Conservation (phyloP, 2,329 filamentous ascomycete genomes). For the Fusarium algeriense region DNA sequence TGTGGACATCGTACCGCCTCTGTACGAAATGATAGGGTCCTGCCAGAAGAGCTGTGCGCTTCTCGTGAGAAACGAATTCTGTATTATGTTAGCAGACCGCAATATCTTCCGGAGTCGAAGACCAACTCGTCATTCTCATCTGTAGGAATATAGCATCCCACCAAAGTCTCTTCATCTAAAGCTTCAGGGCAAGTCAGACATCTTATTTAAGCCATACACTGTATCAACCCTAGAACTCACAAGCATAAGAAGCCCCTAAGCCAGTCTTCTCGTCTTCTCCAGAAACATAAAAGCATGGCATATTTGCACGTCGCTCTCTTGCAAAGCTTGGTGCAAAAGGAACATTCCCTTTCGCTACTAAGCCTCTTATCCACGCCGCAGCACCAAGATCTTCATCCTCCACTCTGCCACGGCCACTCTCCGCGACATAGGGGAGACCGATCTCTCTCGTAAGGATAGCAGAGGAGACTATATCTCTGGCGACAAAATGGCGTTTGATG, state of each 20-base stretch:
- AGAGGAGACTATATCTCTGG: slow-evolving; percentile 51
- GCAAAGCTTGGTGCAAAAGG: slow-evolving; percentile 50
- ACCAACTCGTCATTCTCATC: slow-evolving; percentile 59
- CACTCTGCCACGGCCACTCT: slow-evolving; percentile 37
- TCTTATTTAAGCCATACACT: neutral
- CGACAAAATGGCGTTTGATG: slow-evolving; percentile 53
- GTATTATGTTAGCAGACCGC: neutral
- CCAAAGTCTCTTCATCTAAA: slow-evolving; percentile 51
- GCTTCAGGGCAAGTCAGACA: slow-evolving; percentile 44
- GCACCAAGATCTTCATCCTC: slow-evolving; percentile 47
- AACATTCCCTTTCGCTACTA: slow-evolving; percentile 57
- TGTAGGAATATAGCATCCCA: slow-evolving; percentile 58
- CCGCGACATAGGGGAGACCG: slow-evolving; percentile 26
- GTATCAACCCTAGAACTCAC: slow-evolving; percentile 51
- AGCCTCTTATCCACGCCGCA: slow-evolving; percentile 55
- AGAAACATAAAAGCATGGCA: slow-evolving; percentile 57
- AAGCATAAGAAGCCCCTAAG: slow-evolving; percentile 58
- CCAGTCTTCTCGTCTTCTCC: slow-evolving; percentile 55
- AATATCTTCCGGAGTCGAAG: fast-evolving
- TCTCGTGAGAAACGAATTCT: slow-evolving; percentile 41
- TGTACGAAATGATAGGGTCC: slow-evolving; percentile 38
- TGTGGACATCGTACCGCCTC: slow-evolving; percentile 56
- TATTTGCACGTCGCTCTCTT: slow-evolving; percentile 48
- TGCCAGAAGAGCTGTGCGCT: slow-evolving; percentile 36
- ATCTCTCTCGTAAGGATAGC: slow-evolving; percentile 48